These are phyloP conservation scores for Trametopsis cervina DNA, from an alignment of 768 basidiomycete genomes.

Conservation along the genomic window DNA sequence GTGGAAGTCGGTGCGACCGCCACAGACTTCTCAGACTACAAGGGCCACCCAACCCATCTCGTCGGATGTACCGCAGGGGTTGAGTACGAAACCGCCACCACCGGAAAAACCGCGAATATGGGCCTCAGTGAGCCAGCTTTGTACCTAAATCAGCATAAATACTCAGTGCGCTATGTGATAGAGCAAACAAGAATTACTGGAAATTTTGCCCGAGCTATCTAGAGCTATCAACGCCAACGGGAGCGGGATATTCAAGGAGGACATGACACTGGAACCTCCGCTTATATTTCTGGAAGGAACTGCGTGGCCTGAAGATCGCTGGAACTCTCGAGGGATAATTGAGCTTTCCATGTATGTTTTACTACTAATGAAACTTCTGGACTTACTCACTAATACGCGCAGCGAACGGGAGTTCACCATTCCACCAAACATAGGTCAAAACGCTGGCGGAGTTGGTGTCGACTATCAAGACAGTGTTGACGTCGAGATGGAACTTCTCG, in stretches of 20 bases:
- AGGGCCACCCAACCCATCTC: not conserved
- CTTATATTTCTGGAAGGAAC: constrained; percentile 15
- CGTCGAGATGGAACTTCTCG: constrained; percentile 6
- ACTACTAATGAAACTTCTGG: not conserved
- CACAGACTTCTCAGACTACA: not conserved
- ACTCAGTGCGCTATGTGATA: not conserved
- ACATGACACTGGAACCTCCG: constrained; percentile 9
- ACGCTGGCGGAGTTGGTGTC: not conserved
- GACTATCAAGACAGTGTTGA: constrained; percentile 1
- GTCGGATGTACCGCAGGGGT: not conserved
- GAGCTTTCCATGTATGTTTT: constrained; percentile 14
- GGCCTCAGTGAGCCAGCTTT: constrained; percentile 5
- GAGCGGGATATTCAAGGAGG: constrained; percentile 9
- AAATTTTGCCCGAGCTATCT: constrained; percentile 13
- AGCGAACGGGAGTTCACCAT: constrained; percentile 7
- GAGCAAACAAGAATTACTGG: constrained; percentile 16
- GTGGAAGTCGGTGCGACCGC: not conserved
- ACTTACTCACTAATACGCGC: not conserved
- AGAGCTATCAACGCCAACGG: constrained; percentile 3
- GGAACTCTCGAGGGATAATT: constrained; percentile 9
- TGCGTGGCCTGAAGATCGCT: constrained; percentile 11
- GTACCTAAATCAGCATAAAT: not conserved
- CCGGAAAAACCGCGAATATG: constrained; percentile 10
- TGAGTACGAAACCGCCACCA: not conserved
- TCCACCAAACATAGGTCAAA: not conserved